Conservation (phyloP, 257 asterid species). For the Jacaranda mimosifolia region DNA sequence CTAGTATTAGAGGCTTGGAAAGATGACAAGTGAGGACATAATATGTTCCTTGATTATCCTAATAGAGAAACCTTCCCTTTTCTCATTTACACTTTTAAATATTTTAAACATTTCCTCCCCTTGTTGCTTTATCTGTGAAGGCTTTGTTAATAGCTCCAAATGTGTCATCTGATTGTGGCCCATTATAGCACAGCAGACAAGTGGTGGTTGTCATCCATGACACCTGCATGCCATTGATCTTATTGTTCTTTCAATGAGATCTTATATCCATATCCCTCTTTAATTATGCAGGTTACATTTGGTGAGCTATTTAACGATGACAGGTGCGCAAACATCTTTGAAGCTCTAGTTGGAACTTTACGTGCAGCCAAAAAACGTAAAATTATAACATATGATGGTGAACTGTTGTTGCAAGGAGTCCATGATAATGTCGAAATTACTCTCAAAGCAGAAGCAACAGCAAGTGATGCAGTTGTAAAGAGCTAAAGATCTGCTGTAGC, state of each 20-base stretch:
- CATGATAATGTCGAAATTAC: constrained; percentile 88
- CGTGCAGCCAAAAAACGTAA: constrained; percentile 97
- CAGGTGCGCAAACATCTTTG: constrained; percentile 93
- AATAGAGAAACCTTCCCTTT: neutral
- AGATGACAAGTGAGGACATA: neutral
- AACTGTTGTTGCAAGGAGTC: constrained; percentile 92
- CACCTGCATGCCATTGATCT: no score
- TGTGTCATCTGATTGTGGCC: neutral
- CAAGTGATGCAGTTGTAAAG: constrained; percentile 45
- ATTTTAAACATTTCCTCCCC: neutral
- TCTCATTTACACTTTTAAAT: neutral
- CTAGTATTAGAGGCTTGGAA: no score
- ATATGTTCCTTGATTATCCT: neutral
- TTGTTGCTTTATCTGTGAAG: neutral
- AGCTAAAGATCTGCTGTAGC: constrained; percentile 26
- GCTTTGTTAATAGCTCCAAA: neutral
- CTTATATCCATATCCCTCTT: constrained; percentile 19
- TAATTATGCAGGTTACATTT: constrained; percentile 77
- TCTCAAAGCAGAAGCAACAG: constrained; percentile 68
- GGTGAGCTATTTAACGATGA: constrained; percentile 90
- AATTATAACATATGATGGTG: constrained; percentile 84
- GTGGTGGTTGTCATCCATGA: no score
- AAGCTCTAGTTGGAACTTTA: constrained; percentile 94
- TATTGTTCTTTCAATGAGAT: neutral
- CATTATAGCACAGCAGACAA: no score